Evolutionary conservation across 2,329 filamentous ascomycete genomes (phyloP).

Genomic region (Hypoxylon sp.): DNA sequence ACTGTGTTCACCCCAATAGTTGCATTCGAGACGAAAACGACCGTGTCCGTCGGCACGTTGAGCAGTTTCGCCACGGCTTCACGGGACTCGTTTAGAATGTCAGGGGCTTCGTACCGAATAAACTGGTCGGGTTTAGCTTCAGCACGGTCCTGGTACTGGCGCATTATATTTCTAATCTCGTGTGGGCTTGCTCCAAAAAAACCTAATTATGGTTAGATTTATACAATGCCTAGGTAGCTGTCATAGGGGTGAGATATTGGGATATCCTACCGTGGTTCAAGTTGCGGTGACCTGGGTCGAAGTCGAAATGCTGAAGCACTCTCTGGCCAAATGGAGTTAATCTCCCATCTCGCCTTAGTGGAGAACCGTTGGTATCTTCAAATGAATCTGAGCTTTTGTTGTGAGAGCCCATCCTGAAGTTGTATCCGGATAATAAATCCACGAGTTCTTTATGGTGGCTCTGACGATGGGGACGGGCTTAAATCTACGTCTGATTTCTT

Average conservation of each 20-base stretch:
- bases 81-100: constrained; percentile 74
- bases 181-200: constrained; percentile 84
- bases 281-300: constrained; percentile 76
- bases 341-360: neutral
- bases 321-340: constrained; percentile 61
- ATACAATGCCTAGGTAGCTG: neutral
- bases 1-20: constrained; percentile 83
- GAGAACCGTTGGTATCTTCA: neutral
- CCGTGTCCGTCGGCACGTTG: constrained; percentile 72
- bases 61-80: constrained; percentile 74
- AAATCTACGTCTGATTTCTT: neutral
- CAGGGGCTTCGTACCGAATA: constrained; percentile 76
- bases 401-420: constrained; percentile 1
- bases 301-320: constrained; percentile 75
- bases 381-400: neutral
- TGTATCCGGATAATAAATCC: neutral
- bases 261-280: constrained; percentile 78
- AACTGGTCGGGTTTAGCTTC: constrained; percentile 82
- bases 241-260: constrained; percentile 28
- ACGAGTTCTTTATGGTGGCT: neutral
- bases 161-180: constrained; percentile 69
- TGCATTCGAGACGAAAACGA: constrained; percentile 86
- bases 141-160: constrained; percentile 72
- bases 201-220: constrained; percentile 59
- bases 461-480: neutral